phyloP scores from a whole-genome alignment of 2,329 filamentous ascomycete species.

The Leptosphaerulina australis region DNA sequence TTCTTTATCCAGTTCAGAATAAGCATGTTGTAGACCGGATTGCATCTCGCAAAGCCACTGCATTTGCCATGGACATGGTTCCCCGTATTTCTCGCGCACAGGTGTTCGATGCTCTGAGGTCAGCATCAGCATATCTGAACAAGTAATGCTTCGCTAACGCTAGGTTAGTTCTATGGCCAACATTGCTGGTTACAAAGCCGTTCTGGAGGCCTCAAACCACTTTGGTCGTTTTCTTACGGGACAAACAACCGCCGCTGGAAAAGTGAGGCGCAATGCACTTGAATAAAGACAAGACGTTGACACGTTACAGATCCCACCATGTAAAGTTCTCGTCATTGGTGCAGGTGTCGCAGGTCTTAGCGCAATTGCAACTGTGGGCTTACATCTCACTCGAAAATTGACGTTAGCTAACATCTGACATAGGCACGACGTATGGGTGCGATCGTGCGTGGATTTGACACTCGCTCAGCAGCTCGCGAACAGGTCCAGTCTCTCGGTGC shows the following conservation, averaged over 20 bases:
- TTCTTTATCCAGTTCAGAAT: slow-evolving; percentile 84
- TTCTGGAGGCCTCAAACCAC: slow-evolving; percentile 85
- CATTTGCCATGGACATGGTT: slow-evolving; percentile 92
- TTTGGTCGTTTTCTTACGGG: slow-evolving; percentile 89
- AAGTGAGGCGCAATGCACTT: slow-evolving; percentile 23
- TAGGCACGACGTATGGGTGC: slow-evolving; percentile 81
- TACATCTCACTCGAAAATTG: background rate
- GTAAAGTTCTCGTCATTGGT: slow-evolving; percentile 88
- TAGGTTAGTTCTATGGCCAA: slow-evolving; percentile 84
- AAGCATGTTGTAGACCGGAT: slow-evolving; percentile 74
- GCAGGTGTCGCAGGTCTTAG: slow-evolving; percentile 87
- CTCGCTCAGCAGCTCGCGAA: slow-evolving; percentile 83
- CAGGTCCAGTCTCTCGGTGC: slow-evolving; percentile 90
- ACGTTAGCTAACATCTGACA: background rate
- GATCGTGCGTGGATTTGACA: slow-evolving; percentile 89
- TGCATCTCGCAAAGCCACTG: slow-evolving; percentile 71
- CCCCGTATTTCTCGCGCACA: slow-evolving; percentile 88
- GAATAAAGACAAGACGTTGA: background rate
- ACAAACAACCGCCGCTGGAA: slow-evolving; percentile 85
- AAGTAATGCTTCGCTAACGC: slow-evolving; percentile 13
- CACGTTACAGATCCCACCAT: slow-evolving; percentile 74
- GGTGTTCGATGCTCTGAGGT: slow-evolving; percentile 77
- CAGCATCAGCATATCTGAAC: background rate
- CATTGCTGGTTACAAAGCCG: slow-evolving; percentile 91
- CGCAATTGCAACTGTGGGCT: slow-evolving; percentile 75